Base-by-base conservation (phyloP, 176 grass and related monocot genomes). In the Calamus simplicifolius region DNA sequence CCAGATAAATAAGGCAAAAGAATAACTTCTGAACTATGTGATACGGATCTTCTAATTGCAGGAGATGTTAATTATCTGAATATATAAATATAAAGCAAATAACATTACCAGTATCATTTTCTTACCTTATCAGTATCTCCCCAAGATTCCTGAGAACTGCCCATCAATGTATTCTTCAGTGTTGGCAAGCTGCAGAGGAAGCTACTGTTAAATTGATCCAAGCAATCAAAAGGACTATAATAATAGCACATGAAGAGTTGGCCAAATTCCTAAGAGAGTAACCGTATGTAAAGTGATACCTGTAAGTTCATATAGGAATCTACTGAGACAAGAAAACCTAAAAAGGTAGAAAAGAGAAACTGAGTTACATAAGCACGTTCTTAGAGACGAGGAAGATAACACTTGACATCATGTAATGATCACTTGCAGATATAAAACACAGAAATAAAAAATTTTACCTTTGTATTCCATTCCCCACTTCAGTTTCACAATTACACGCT, bases 381-480 rank as follows among this genome's bases (percentile, higher is more conserved):
- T 23, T 23, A 23, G 21, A 23, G 7, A 43, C 12, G 12, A 10
- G 35, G 12, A 2, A 3, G 8, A 43, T 12, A 43, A 43, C 6
- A 43, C 1, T 43, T 43, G 35, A 43, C 35, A 13, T 12, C 35
- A 43, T 43, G 35, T 10, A 43, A 43, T 43, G 35, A 13, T 2
- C 8, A 43, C 7, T 43, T 43, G 35, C 35, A 43, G 35, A 43
- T 13, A 43, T 43, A 14, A 78, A 35, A 53, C 57, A 26, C 3
- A 10, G 5, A 62, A 7, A 12, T 43, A 18, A 8, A 78, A 21
- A 53, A 67, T 2, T 43, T 43, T 72, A 96, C 91, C 92, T 90
- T 91, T 97, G 65, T 97, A 91, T 56, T 97, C 92, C 92, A 97
- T 97, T 48, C 92, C 92, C 92, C 92, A 91, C 69, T 97, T 97